Evolutionary conservation across 352 stramenopile species (phyloP).

Genomic region (Phytophthora capsici): DNA sequence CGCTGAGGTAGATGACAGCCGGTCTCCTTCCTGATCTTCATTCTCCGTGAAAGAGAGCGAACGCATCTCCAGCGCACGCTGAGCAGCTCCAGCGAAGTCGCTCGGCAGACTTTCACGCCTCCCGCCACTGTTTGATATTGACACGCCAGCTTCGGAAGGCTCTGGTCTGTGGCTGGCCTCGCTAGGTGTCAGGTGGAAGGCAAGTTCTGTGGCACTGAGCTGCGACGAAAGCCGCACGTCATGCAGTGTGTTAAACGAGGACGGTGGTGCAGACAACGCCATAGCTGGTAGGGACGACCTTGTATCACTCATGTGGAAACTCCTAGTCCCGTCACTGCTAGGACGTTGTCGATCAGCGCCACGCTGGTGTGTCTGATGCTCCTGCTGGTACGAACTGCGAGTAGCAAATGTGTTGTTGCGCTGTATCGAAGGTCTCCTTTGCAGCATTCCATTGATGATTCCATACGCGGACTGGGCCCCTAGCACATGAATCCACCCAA

Average conservation of each 20-base stretch:
- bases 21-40: conserved; percentile 31
- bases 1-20: conserved; percentile 30
- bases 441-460: conserved; percentile 27
- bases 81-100: conserved; percentile 14
- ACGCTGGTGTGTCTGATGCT: conserved; percentile 11
- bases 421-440: conserved; percentile 16
- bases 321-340: conserved; percentile 20
- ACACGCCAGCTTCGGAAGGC: conserved; percentile 8
- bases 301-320: conserved; percentile 18
- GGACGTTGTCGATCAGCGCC: conserved; percentile 16
- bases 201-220: conserved; percentile 34
- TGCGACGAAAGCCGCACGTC: conserved; percentile 22
- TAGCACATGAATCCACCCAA: conserved; percentile 70
- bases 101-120: conserved; percentile 34
- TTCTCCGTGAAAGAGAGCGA: conserved; percentile 40
- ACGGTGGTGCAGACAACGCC: conserved; percentile 21
- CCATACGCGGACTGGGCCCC: conserved; percentile 57
- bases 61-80: conserved; percentile 25
- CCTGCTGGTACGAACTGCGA: conserved; percentile 34
- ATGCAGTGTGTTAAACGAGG: conserved; percentile 20
- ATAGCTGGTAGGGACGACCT: conserved; percentile 33
- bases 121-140: conserved; percentile 1
- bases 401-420: conserved; percentile 42
- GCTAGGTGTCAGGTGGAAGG: conserved; percentile 30
- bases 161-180: conserved; percentile 18